These are phyloP conservation scores for Botrytis paeoniae DNA, from an alignment of 2,329 filamentous ascomycete genomes.

Conservation along the genomic window DNA sequence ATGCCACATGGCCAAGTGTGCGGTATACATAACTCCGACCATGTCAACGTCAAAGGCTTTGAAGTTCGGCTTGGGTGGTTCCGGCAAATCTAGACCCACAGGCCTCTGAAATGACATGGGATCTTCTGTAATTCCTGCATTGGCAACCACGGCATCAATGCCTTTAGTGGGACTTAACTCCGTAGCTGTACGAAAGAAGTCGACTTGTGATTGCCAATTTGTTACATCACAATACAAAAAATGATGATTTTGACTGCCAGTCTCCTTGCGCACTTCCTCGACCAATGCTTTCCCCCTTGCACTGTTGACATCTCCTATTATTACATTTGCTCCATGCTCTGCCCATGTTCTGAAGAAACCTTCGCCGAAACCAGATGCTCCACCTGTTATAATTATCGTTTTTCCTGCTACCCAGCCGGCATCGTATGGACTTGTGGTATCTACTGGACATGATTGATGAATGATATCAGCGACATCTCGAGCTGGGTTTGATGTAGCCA, in stretches of 20 bases:
- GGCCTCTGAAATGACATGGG: constrained; percentile 45
- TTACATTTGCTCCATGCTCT: constrained; percentile 53
- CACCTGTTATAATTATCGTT: constrained; percentile 62
- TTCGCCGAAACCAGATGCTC: constrained; percentile 58
- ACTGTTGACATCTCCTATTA: constrained; percentile 62
- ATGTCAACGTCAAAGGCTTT: constrained; percentile 60
- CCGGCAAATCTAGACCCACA: constrained; percentile 43
- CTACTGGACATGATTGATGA: constrained; percentile 42
- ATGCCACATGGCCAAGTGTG: constrained; percentile 61
- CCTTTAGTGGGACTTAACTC: constrained; percentile 52
- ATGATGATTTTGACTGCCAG: constrained; percentile 46
- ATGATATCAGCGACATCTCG: constrained; percentile 25
- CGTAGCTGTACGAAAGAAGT: constrained; percentile 58
- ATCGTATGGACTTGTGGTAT: constrained; percentile 46
- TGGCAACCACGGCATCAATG: constrained; percentile 63
- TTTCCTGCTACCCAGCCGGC: constrained; percentile 49
- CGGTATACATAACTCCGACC: constrained; percentile 62
- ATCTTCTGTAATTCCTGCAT: constrained; percentile 58
- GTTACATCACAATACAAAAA: constrained; percentile 64
- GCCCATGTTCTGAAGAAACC: constrained; percentile 55
- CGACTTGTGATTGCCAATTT: constrained; percentile 60
- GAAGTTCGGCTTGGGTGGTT: constrained; percentile 50
- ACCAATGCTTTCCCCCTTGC: constrained; percentile 53
- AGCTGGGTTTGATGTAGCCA: neutral
- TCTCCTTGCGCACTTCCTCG: constrained; percentile 47